Base-by-base conservation (phyloP, 2,329 filamentous ascomycete species). In the Cladophialophora carrionii region DNA sequence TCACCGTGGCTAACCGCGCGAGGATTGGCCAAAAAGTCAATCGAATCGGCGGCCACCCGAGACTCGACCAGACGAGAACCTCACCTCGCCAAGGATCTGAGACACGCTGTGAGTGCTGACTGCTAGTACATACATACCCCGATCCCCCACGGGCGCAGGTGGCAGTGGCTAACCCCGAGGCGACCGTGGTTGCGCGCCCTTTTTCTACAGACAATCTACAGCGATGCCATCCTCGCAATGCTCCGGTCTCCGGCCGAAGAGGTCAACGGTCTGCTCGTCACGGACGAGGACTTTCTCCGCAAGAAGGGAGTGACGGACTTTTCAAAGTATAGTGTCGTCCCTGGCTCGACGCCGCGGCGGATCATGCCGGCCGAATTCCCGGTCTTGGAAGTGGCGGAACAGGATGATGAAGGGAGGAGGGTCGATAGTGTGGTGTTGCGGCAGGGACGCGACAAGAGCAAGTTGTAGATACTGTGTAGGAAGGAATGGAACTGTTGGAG, bases 281-380 rank as follows among this genome's bases (percentile, higher is more conserved):
- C 92, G 0, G 92, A 96, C 72, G 91, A 96, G 74, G 91, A 96
- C 73, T 95, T 92, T 70, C 79, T 96, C 32, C 81, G 89, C 20
- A 80, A 84, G 6, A 82, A 88, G 65, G 87, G 88, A 0, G 80
- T 92, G 3, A 81, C 77, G 0, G 90, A 96, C 74, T 95, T 96
- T 71, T 83, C 82, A 0, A 84, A 86, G 72, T 96, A 96, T 74
- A 85, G 82, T 37, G 75, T 94, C n/a, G 81, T 93, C 0, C 79
- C 84, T 0, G 89, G 89, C 0, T 72, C 84, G 0, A 78, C 63
- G 0, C 91, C 91, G 0, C 79, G 91, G 63, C 81, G 91, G 22
- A 96, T 96, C 68, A 93, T 96, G 90, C 92, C 92, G 0, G 79
- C 75, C 0, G 75, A 81, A 63, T 80, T 95, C 66, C 91, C 91